Percentiles rank a stretch among this genome's conserved stretches.
These are phyloP conservation scores for Phlyctochytrium bullatum DNA, from an alignment of 192 early-diverging fungal genomes.

Conservation along the genomic window DNA sequence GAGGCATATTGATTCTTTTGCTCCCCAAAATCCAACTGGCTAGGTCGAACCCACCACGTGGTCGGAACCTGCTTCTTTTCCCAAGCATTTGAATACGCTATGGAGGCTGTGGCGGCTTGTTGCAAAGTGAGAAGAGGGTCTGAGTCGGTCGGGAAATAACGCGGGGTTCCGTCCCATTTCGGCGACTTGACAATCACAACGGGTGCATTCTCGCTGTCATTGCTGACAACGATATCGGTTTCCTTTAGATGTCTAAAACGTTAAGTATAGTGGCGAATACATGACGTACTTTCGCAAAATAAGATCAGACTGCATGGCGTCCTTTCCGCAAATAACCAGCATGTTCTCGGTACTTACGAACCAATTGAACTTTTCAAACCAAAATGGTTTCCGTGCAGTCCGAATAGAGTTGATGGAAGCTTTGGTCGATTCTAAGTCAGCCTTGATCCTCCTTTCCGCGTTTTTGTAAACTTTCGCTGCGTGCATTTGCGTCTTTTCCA, in stretches of 20 bases:
- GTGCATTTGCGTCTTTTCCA: conserved; percentile 80
- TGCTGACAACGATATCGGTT: conserved; percentile 88
- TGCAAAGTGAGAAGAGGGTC: conserved; percentile 88
- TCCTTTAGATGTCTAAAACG: conserved; percentile 53
- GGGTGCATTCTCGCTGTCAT: conserved; percentile 90
- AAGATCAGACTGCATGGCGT: conserved; percentile 91
- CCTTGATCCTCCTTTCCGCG: conserved; percentile 85
- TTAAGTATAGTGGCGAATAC: not conserved
- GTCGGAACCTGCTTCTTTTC: conserved; percentile 93
- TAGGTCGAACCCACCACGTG: conserved; percentile 90
- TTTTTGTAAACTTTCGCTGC: conserved; percentile 84
- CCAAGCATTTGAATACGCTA: conserved; percentile 94
- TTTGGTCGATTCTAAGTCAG: conserved; percentile 71
- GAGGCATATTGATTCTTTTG: not conserved
- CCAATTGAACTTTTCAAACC: conserved; percentile 99
- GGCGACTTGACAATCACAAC: conserved; percentile 85
- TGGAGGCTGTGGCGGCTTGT: conserved; percentile 94
- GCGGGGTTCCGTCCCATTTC: conserved; percentile 12
- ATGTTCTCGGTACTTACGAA: conserved; percentile 92
- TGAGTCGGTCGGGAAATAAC: conserved; percentile 31
- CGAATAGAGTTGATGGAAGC: conserved; percentile 72
- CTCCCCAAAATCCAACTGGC: conserved; percentile 30
- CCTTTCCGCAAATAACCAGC: conserved; percentile 87
- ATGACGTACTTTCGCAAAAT: conserved; percentile 72
- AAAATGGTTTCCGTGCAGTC: conserved; percentile 86